Conservation (phyloP, 257 asterid genomes). For the Ophiorrhiza pumila region DNA sequence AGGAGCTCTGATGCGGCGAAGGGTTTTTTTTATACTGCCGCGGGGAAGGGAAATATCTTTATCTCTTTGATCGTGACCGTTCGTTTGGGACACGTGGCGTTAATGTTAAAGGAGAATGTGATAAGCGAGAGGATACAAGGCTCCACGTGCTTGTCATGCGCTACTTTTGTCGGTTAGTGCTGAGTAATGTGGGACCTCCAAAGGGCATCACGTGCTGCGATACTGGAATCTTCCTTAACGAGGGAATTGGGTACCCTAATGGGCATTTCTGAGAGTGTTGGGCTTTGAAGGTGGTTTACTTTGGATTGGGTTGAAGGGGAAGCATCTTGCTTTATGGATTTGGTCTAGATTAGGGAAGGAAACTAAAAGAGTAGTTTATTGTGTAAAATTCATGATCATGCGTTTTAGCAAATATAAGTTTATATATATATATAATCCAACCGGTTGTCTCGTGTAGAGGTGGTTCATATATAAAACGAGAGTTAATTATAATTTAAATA, state of each 20-base stretch:
- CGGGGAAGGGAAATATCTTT: constrained; percentile 15
- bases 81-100: not conserved
- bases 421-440: too few species aligned
- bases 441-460: too few species aligned
- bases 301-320: not conserved
- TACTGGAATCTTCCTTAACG: not conserved
- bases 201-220: constrained; percentile 10
- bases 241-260: constrained; percentile 5
- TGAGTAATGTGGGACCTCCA: not conserved
- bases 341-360: too few species aligned
- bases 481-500: too few species aligned
- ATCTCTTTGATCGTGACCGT: constrained; percentile 12
- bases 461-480: too few species aligned
- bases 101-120: not conserved
- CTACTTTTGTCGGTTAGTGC: constrained; percentile 16
- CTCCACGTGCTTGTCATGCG: constrained; percentile 22
- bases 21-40: constrained; percentile 1
- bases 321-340: too few species aligned
- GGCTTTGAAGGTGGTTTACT: not conserved
- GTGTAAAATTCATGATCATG: too few species aligned
- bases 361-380: too few species aligned
- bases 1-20: not conserved
- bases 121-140: not conserved
- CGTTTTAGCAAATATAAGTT: too few species aligned
- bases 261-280: not conserved